Evolutionary conservation across 176 grass and related monocot species (phyloP).

Genomic region (Zoysia japonica): DNA sequence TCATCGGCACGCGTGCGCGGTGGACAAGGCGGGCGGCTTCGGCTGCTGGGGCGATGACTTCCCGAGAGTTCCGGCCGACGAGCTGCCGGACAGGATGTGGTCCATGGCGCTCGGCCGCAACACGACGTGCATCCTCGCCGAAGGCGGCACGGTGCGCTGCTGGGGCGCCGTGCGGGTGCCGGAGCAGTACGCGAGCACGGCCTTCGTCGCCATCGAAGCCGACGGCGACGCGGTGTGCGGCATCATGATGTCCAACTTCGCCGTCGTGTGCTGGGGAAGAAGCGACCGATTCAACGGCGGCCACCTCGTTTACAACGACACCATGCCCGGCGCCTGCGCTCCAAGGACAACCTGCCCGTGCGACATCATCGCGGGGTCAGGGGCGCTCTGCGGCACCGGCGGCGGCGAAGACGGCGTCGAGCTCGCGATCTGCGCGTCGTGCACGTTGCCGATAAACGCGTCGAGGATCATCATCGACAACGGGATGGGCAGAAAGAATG

Average conservation of each 20-base stretch:
- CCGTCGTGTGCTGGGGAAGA: slow-evolving; percentile 74
- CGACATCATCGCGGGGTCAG: slow-evolving; percentile 39
- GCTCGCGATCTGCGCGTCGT: slow-evolving; percentile 62
- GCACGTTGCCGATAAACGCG: slow-evolving; percentile 25
- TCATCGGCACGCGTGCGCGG: slow-evolving; percentile 58
- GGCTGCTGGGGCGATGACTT: slow-evolving; percentile 67
- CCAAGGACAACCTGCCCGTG: slow-evolving; percentile 28
- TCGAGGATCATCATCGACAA: slow-evolving; percentile 30
- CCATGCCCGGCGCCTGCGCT: slow-evolving; percentile 64
- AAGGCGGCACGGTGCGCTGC: slow-evolving; percentile 47
- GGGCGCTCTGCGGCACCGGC: slow-evolving; percentile 47
- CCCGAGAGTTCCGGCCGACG: not conserved
- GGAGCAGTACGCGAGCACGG: not conserved
- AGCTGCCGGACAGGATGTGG: slow-evolving; percentile 37
- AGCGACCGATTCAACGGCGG: slow-evolving; percentile 30
- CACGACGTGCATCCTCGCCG: slow-evolving; percentile 69
- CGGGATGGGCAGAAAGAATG: not conserved
- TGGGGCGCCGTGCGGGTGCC: slow-evolving; percentile 62
- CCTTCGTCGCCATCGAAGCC: slow-evolving; percentile 65
- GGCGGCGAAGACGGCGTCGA: slow-evolving; percentile 29
- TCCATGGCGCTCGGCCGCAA: slow-evolving; percentile 63
- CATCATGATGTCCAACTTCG: slow-evolving; percentile 52
- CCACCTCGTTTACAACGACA: slow-evolving; percentile 42
- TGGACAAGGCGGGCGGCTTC: slow-evolving; percentile 41
- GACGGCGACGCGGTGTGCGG: slow-evolving; percentile 72